Evolutionary conservation across 345 rosid genomes (phyloP).

Genomic region (Hibiscus syriacus): DNA sequence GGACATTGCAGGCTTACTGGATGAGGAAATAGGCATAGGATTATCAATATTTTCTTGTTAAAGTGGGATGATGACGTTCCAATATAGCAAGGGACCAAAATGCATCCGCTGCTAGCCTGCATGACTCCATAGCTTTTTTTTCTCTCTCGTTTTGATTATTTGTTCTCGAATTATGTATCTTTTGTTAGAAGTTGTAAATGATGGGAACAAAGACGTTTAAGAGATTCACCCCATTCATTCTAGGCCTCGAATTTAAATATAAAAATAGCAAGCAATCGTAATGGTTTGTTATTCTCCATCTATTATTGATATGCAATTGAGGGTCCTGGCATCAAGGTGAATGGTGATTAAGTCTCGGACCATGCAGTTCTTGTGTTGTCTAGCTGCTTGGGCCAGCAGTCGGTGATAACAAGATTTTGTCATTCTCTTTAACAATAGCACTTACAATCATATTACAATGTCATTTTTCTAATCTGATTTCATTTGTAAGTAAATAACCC

Average conservation of each 20-base stretch:
- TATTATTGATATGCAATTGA: background rate
- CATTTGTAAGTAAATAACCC: no score
- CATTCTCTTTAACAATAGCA: background rate
- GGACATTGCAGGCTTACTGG: slow-evolving; percentile 1
- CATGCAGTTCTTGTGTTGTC: background rate
- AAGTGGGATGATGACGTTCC: background rate
- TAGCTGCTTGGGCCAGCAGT: background rate
- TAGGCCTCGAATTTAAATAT: slow-evolving; percentile 3
- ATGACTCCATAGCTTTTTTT: background rate
- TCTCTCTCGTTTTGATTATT: no score
- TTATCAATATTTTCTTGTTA: background rate
- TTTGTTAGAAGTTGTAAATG: background rate
- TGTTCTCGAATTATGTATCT: no score
- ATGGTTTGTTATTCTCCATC: background rate
- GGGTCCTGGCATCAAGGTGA: background rate
- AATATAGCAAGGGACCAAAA: background rate
- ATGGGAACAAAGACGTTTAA: background rate
- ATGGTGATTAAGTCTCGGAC: background rate
- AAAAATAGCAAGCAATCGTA: background rate
- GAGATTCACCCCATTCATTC: background rate
- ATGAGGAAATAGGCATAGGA: background rate
- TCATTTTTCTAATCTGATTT: no score
- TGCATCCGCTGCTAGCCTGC: background rate
- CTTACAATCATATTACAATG: background rate
- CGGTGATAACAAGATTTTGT: background rate